Evolutionary conservation across 2,329 filamentous ascomycete genomes (phyloP), one percentile per base, ranked within the genome.

Genomic region (Colletotrichum tabaci): DNA sequence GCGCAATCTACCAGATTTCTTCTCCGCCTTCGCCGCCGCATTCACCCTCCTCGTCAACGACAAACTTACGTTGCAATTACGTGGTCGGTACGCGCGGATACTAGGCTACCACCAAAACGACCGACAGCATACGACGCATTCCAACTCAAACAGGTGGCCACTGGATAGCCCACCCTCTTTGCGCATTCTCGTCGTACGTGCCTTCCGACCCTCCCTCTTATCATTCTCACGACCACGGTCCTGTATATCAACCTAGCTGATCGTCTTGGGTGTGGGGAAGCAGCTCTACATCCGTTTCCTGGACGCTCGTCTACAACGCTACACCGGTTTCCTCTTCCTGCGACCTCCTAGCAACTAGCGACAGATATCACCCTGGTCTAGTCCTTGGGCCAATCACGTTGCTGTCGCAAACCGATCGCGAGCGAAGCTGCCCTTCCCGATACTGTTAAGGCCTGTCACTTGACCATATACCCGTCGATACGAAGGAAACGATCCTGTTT

Each of bases 51-150:
- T n/a, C 55, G 35, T 42, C 38, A 38, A 57, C 55, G 55, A 57
- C 38, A 47, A 47, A 67, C 57, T 63, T 61, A 53, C 63, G 60
- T 62, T 52, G 40, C 60, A 62, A 58, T 52, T 44, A 67, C 64
- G 64, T 64, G 64, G 60, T 72, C 69, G 69, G 69, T 67, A 73
- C 64, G 55, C 69, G 72, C 69, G 72, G 72, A 73, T 69, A 58
- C 64, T 63, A 61, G 65, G 66, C 55, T 46, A 30, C 61, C 44
- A 52, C 21, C 60, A 52, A 16, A 40, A 65, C 49, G 23, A 61
- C 38, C 35, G 35, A 15, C 55, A 42, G 30, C 16, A 26, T 46
- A 42, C 58, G 47, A 70, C 68, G 64, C 60, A 55, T 64, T 60
- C 49, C 44, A 35, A 38, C 58, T 23, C 55, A 55, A 71, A 72